Evolutionary conservation across 2,329 filamentous ascomycete species (phyloP).

Genomic region (Stagonosporopsis tanaceti): DNA sequence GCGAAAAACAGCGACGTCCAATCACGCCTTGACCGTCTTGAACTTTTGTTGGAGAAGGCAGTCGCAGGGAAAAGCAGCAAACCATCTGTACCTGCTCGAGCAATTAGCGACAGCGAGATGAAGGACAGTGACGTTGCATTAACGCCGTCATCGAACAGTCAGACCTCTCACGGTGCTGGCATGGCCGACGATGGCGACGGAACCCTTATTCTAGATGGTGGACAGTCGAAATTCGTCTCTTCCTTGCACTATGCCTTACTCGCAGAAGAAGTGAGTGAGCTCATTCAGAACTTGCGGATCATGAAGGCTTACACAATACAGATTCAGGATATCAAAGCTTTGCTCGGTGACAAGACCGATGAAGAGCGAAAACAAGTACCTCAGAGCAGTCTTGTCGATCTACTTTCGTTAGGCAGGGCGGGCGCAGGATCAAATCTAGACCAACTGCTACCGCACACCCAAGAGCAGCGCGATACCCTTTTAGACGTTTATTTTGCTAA

Average conservation of each 20-base stretch:
- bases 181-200: conserved; percentile 49
- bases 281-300: neutral
- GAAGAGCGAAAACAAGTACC: conserved; percentile 41
- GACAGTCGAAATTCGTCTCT: conserved; percentile 51
- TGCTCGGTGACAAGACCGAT: conserved; percentile 44
- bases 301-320: conserved; percentile 14
- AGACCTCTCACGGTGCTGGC: conserved; percentile 44
- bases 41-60: conserved; percentile 46
- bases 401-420: conserved; percentile 45
- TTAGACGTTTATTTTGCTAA: conserved; percentile 47
- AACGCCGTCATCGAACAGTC: conserved; percentile 46
- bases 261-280: conserved; percentile 46
- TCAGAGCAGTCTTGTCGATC: conserved; percentile 41
- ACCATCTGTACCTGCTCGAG: conserved; percentile 25
- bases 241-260: conserved; percentile 51
- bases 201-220: conserved; percentile 47
- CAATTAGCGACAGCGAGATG: conserved; percentile 29
- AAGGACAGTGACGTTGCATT: conserved; percentile 32
- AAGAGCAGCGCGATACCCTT: conserved; percentile 44
- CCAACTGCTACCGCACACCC: conserved; percentile 39
- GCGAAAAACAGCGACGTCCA: conserved; percentile 46
- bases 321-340: conserved; percentile 51
- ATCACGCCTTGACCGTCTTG: conserved; percentile 47
- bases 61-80: conserved; percentile 33
- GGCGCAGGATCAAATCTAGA: conserved; percentile 37